These are phyloP conservation scores for Corynespora cassiicola DNA, from an alignment of 2,329 filamentous ascomycete species.

Conservation along the genomic window DNA sequence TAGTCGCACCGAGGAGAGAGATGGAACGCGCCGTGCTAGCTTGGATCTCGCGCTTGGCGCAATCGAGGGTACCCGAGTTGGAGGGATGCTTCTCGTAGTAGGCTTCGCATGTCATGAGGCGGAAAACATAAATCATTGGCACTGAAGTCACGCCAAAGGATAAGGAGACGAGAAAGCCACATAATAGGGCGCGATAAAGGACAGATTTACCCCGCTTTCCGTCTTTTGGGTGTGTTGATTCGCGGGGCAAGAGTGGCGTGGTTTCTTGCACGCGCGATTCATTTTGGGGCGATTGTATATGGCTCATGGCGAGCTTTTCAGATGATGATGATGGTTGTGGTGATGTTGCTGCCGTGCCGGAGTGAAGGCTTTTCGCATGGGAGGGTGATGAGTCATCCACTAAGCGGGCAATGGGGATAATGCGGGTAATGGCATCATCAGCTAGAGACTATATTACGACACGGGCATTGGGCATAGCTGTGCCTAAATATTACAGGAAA, in stretches of 20 bases:
- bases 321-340: no score
- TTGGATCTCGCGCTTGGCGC: conserved; percentile 67
- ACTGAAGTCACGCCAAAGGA: conserved; percentile 60
- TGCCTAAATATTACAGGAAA: no score
- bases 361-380: no score
- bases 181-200: conserved; percentile 59
- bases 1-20: conserved; percentile 70
- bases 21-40: conserved; percentile 69
- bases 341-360: no score
- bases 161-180: conserved; percentile 65
- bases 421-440: no score
- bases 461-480: no score
- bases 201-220: conserved; percentile 29
- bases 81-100: conserved; percentile 68
- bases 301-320: no score
- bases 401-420: no score
- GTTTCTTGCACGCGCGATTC: conserved; percentile 10
- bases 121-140: conserved; percentile 69
- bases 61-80: conserved; percentile 56
- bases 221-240: neutral
- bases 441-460: no score
- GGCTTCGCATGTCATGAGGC: conserved; percentile 73
- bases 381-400: no score
- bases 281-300: no score
- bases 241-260: conserved; percentile 18